These are phyloP conservation scores for Leishmania guyanensis DNA, from an alignment of 208 protist genomes.

Conservation along the genomic window DNA sequence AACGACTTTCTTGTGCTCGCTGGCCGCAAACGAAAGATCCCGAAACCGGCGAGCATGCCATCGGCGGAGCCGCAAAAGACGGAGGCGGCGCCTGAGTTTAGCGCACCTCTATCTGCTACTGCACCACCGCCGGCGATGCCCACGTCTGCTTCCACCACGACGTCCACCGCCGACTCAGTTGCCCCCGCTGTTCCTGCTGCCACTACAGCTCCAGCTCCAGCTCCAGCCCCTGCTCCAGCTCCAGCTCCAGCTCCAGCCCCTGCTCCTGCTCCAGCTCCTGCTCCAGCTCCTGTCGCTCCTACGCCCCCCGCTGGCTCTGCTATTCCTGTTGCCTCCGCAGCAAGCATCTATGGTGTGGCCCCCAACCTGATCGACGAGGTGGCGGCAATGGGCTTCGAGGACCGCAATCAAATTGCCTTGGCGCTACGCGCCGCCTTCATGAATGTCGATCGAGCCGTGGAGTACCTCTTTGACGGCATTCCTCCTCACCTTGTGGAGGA, in stretches of 20 bases:
- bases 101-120: slow-evolving; percentile 11
- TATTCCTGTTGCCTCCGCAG: slow-evolving; percentile 10
- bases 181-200: neutral
- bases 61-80: slow-evolving; percentile 13
- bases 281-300: neutral
- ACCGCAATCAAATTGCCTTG: slow-evolving; percentile 70
- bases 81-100: neutral
- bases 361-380: slow-evolving; percentile 74
- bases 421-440: slow-evolving; percentile 85
- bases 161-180: neutral
- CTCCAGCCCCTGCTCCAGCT: neutral
- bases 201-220: neutral
- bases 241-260: neutral
- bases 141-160: neutral
- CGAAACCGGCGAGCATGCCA: slow-evolving; percentile 32
- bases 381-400: slow-evolving; percentile 87
- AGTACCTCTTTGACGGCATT: slow-evolving; percentile 88
- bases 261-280: neutral
- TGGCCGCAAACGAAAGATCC: slow-evolving; percentile 73
- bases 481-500: slow-evolving; percentile 50
- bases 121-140: neutral
- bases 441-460: slow-evolving; percentile 86
- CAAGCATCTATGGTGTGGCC: slow-evolving; percentile 37
- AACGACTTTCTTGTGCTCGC: slow-evolving; percentile 66
- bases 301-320: slow-evolving; percentile 8